Conservation (phyloP, 148 eudicot genomes). For the Heliamphora exappendiculata region DNA sequence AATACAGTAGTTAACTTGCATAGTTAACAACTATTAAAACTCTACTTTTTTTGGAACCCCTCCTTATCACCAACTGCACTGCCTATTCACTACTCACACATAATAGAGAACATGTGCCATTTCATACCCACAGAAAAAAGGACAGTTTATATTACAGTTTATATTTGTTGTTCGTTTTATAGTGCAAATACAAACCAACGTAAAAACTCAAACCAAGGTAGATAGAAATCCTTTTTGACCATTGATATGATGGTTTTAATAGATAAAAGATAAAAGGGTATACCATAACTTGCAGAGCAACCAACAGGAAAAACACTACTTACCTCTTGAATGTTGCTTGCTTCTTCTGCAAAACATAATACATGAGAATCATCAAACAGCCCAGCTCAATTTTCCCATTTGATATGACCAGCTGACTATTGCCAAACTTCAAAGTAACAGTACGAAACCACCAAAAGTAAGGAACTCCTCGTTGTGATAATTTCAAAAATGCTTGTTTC, state of each 20-base stretch:
- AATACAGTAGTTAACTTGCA: neutral
- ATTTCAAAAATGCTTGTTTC: slow-evolving; percentile 33
- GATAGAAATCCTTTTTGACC: neutral
- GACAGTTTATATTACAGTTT: neutral
- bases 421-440: slow-evolving; percentile 41
- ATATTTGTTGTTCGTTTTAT: too few species aligned
- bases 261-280: neutral
- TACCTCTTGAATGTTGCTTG: slow-evolving; percentile 52
- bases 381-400: slow-evolving; percentile 50
- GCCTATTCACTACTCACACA: neutral
- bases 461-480: slow-evolving; percentile 28
- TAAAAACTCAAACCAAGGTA: neutral
- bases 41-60: neutral
- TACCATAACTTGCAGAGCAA: neutral
- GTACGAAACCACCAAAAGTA: slow-evolving; percentile 45
- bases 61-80: neutral
- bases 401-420: slow-evolving; percentile 31
- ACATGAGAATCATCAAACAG: slow-evolving; percentile 45
- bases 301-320: slow-evolving; percentile 12
- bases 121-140: neutral
- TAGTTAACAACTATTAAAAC: neutral
- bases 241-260: neutral
- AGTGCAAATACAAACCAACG: neutral
- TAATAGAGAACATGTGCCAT: neutral
- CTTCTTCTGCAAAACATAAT: slow-evolving; percentile 51